A percentile compares a stretch with the other conserved stretches of the same genome.
Conservation (phyloP, 345 rosid genomes). For the Lumnitzera racemosa region DNA sequence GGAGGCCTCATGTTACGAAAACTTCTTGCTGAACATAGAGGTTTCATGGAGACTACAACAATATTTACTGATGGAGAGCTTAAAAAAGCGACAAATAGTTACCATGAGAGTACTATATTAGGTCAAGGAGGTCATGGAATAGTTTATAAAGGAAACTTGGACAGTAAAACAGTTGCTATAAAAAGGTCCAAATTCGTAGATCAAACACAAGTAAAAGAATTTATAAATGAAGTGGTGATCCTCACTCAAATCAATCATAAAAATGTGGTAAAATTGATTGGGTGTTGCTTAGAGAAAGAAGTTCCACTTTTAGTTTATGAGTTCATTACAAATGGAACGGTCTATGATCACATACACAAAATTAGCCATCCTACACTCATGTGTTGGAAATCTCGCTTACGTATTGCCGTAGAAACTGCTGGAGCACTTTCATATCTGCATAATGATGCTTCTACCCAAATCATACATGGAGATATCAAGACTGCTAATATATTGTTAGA, state of each 20-base stretch:
- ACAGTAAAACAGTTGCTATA: conserved; percentile 25
- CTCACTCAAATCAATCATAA: conserved; percentile 37
- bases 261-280: conserved; percentile 34
- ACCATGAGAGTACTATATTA: conserved; percentile 20
- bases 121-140: conserved; percentile 35
- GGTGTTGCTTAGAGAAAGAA: conserved; percentile 37
- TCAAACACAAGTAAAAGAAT: conserved; percentile 27
- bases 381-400: conserved; percentile 25
- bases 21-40: conserved; percentile 6
- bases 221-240: conserved; percentile 34
- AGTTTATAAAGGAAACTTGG: conserved; percentile 32
- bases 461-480: conserved; percentile 33
- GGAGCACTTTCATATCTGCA: conserved; percentile 30
- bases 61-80: conserved; percentile 28
- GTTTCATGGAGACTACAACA: conserved; percentile 10
- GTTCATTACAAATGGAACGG: conserved; percentile 29
- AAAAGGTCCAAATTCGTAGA: conserved; percentile 35
- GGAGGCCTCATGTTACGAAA: conserved; percentile 29
- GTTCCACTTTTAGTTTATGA: conserved; percentile 40
- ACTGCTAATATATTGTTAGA: conserved; percentile 33
- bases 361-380: conserved; percentile 3
- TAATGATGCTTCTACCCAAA: conserved; percentile 15
- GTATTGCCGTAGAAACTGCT: conserved; percentile 19
- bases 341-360: conserved; percentile 27
- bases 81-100: conserved; percentile 31